Base-by-base conservation (phyloP, 441 rosid species). In the Melastoma candidum region DNA sequence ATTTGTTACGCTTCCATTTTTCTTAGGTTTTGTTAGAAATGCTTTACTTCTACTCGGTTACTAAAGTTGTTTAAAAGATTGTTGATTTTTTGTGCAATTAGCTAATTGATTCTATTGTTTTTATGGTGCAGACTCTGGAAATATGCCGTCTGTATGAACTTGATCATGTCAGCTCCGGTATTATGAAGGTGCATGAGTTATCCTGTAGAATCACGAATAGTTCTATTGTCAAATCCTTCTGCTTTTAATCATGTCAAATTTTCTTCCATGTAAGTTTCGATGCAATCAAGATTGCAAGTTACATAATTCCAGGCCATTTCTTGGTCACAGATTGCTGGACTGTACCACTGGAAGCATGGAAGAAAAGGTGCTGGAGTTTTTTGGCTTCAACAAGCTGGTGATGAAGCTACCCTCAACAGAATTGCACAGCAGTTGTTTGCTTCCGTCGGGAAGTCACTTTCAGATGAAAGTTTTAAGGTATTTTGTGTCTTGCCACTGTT, bases 281-380 rank as follows among this genome's bases (percentile, higher is more conserved):
- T 9, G 7, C 29, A 12, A 27, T 25, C 26, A 44, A 36, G 46
- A 26, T 45, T 54, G 11, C 1, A 27, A 32, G 26, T 7, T 51
- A 7, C 6, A n/a, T 51, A 2, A 17, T 60, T 25, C 47, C 4
- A 12, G n/a, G 7, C 25, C 29, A 26, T 41, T 12, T 24, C 10
- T 22, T 55, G 41, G 51, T 50, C 65, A 51, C 69, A 93, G 97
- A 86, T 86, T 58, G 79, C 90, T 44, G 96, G 98, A 70, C 80
- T 86, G 58, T 68, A 83, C 76, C 85, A 89, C 58, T 93, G 96
- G 97, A 93, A 93, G 82, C 96, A 86, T 76, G 97, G 97, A 55
- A 75, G 79, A 73, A 86, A 84, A 79, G 95, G 95, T 44, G 69
- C 76, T 63, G 98, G 85, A 54, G 71, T 88, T 29, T 93, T 76